phyloP scores from a whole-genome alignment of 2,329 filamentous ascomycete genomes.

The Helotiales sp. region DNA sequence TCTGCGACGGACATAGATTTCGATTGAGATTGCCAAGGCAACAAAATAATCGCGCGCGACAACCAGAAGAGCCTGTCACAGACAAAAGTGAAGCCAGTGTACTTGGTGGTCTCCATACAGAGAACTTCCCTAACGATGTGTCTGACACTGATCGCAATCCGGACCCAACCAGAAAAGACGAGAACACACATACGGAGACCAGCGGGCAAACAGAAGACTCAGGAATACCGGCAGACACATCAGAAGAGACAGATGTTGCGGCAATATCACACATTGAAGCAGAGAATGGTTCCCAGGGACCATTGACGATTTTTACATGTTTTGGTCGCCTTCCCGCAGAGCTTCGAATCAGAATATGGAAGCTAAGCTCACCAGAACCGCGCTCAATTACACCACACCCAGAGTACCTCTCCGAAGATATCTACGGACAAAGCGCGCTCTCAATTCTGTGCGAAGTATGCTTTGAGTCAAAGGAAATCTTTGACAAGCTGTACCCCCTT shows the following conservation, averaged over 20 bases:
- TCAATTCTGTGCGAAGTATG: not conserved
- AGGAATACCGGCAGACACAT: no score
- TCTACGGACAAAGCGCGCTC: not conserved
- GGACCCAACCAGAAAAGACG: not conserved
- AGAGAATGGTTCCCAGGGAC: not conserved
- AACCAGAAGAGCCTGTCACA: no score
- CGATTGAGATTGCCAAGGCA: no score
- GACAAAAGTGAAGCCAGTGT: no score
- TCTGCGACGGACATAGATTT: no score
- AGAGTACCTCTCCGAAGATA: not conserved
- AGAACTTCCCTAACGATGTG: no score
- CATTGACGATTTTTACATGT: not conserved
- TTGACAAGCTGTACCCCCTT: not conserved
- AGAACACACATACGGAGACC: not conserved
- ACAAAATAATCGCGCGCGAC: no score
- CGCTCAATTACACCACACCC: not conserved
- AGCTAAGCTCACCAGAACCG: not conserved
- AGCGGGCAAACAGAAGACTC: not conserved
- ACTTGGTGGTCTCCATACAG: no score
- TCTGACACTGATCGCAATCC: no score
- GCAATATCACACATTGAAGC: not conserved
- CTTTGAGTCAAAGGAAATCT: not conserved
- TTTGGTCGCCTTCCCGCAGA: not conserved
- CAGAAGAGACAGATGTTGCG: not conserved
- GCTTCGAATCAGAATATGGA: not conserved